phyloP scores from a whole-genome alignment of 75 land plant species.

The Cryptomeria japonica region DNA sequence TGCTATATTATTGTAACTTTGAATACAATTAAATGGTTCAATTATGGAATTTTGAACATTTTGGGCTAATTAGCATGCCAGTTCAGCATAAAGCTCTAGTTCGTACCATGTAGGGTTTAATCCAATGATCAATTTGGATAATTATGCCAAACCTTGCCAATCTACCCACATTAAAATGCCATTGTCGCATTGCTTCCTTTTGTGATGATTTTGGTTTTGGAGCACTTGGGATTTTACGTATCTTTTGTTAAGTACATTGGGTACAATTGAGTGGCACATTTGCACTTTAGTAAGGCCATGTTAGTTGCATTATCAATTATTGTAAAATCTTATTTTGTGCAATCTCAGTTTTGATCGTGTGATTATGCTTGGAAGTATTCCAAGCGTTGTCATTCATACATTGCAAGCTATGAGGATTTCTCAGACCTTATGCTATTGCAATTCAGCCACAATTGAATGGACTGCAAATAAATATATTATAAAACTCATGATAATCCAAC shows the following conservation, averaged over 20 bases:
- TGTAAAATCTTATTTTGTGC: not conserved
- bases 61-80: not conserved
- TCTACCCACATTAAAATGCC: no score
- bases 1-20: not conserved
- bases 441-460: not conserved
- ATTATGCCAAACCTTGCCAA: not conserved
- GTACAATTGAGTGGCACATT: not conserved
- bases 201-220: not conserved
- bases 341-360: not conserved
- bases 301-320: not conserved
- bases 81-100: not conserved
- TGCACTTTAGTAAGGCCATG: not conserved
- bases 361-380: not conserved
- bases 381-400: not conserved
- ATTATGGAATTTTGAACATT: not conserved
- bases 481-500: not conserved
- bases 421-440: not conserved
- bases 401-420: not conserved
- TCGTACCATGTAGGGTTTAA: not conserved
- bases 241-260: not conserved
- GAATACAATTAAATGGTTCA: not conserved
- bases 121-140: not conserved
- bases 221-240: not conserved
- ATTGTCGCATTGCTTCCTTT: not conserved
- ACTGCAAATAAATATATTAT: not conserved